Conservation (phyloP, 768 basidiomycete genomes). For the Amanita thiersii region DNA sequence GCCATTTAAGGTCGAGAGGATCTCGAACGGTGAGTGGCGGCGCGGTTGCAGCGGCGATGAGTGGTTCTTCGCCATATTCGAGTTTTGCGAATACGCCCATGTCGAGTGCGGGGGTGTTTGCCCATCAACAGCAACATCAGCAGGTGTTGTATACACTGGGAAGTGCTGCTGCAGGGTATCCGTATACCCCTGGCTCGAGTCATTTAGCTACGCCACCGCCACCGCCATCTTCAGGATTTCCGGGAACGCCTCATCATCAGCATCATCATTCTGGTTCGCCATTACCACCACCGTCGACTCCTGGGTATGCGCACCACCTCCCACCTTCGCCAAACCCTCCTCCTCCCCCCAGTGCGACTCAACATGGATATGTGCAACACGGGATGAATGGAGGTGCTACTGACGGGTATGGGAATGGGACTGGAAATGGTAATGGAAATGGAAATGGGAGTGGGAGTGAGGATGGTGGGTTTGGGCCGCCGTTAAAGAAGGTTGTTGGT, state of each 20-base stretch:
- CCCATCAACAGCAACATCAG: background rate
- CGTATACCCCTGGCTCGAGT: too few species aligned
- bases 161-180: too few species aligned
- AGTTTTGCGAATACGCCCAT: conserved; percentile 26
- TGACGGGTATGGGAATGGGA: conserved; percentile 22
- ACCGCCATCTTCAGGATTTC: conserved; percentile 7
- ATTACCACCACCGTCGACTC: conserved; percentile 12
- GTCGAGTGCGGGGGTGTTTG: conserved; percentile 14
- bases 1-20: conserved; percentile 42
- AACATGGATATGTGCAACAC: conserved; percentile 19
- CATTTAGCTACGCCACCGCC: too few species aligned
- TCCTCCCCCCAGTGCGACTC: too few species aligned
- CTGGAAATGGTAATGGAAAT: conserved; percentile 17
- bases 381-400: conserved; percentile 12
- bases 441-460: too few species aligned
- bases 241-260: conserved; percentile 7
- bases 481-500: conserved; percentile 15
- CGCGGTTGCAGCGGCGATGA: conserved; percentile 41
- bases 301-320: conserved; percentile 14
- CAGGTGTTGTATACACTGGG: conserved; percentile 6
- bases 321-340: conserved; percentile 26
- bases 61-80: conserved; percentile 23
- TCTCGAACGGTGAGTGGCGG: conserved; percentile 54
- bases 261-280: conserved; percentile 14
- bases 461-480: too few species aligned